Evolutionary conservation across 2,329 filamentous ascomycete genomes (phyloP).

Genomic region (Calonectria pauciramosa): DNA sequence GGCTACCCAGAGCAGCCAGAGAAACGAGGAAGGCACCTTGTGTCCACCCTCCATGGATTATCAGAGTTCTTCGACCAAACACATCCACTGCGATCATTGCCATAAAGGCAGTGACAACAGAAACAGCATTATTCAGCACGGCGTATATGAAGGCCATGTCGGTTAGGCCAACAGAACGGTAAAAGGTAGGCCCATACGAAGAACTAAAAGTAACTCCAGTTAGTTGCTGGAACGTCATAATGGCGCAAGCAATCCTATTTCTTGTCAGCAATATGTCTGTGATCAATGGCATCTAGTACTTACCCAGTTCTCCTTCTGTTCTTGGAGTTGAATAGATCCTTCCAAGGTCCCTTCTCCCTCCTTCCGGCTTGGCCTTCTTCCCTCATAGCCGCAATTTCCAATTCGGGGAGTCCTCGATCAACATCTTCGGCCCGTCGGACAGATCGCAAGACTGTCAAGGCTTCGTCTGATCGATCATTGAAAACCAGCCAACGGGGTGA

Average conservation of each 20-base stretch:
- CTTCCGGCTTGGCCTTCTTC: background rate
- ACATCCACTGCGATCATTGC: background rate
- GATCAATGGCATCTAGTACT: background rate
- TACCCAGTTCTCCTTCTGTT: background rate
- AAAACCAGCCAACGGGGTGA: constrained; percentile 5
- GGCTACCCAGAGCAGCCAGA: background rate
- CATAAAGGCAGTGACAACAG: background rate
- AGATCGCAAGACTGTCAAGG: background rate
- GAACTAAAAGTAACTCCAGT: constrained; percentile 5
- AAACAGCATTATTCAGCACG: background rate
- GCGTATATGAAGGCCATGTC: background rate
- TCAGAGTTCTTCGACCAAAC: background rate
- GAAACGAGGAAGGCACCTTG: background rate
- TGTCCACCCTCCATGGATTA: background rate
- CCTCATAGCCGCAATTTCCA: background rate
- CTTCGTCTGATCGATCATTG: background rate
- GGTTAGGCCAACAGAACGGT: background rate
- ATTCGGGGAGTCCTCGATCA: background rate
- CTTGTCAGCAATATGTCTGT: background rate
- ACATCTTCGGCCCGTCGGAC: background rate
- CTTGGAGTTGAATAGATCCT: background rate
- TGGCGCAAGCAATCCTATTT: background rate
- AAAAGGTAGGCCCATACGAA: background rate
- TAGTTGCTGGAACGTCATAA: background rate
- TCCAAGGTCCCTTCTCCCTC: constrained; percentile 1